Base-by-base conservation (phyloP, 371 early-diverging fungal species). In the Mortierella sp. region DNA sequence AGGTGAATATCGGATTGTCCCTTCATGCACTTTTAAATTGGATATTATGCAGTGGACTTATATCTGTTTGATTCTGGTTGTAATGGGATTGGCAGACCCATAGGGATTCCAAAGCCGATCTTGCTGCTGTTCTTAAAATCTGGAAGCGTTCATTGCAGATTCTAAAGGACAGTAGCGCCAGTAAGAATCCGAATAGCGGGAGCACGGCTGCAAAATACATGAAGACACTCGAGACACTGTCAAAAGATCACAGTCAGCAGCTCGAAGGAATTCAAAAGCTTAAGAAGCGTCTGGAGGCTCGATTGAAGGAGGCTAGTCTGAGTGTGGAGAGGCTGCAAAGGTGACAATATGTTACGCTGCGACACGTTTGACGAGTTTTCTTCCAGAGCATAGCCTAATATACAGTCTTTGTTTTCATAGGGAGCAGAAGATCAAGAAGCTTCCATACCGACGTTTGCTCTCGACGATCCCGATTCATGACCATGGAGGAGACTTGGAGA, bases 391-490 rank as follows among this genome's bases (percentile, higher is more conserved):
- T 27, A 0, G 14, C 16, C 46, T 61, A n/a, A 60, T 42, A 42
- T 8, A n/a, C 26, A 39, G 2, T 58, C 34, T 3, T 53, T 34
- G 27, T 3, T 7, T 9, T 24, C 28, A 28, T 53, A 69, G 69
- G 2, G 71, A 70, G 46, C 56, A 61, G 30, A 51, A 6, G 13
- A 31, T 48, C 10, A 48, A 26, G 16, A 27, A 47, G 1, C 56
- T 54, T 18, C 71, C 71, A 2, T 71, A 71, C 51, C 55, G 48
- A 23, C 71, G 71, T 13, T 26, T 71, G 27, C 52, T 71, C 24
- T 43, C 65, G 0, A 51, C 66, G 2, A 47, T 54, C 16, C 21
- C 21, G 4, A 1, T 42, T 19, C 64, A 54, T 43, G n/a, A 26
- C 2, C 49, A 55, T 9, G 47, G 50, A 3, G 16, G 41, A 28